Conservation (phyloP, 225 moss, liverwort and hornwort genomes). For the Bryoerythrophyllum caledonicum region DNA sequence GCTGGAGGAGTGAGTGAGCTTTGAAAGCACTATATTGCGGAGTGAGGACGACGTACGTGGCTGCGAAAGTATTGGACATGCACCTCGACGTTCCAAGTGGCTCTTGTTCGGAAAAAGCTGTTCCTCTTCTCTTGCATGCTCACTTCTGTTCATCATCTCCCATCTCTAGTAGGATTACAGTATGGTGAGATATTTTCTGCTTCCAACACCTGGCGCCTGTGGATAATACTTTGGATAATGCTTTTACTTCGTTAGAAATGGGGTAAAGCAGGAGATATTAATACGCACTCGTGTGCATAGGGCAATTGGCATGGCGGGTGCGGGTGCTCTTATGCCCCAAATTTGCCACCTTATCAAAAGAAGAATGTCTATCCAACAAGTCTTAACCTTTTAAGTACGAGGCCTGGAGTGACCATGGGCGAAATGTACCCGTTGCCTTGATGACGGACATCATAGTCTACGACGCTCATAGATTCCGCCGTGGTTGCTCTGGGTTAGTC, state of each 20-base stretch:
- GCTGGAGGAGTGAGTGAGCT: background rate
- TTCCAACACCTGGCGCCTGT: conserved; percentile 6
- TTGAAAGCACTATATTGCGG: background rate
- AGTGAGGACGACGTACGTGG: conserved; percentile 23
- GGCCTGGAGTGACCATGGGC: too few relatives aligned
- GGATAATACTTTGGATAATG: conserved; percentile 5
- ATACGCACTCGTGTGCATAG: too few relatives aligned
- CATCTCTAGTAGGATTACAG: background rate
- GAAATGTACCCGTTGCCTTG: too few relatives aligned
- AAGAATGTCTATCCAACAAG: too few relatives aligned
- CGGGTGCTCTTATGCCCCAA: too few relatives aligned
- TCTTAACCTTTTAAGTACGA: too few relatives aligned
- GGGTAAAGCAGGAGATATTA: too few relatives aligned
- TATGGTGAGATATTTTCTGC: background rate
- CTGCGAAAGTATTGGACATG: conserved; percentile 6
- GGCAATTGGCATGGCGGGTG: too few relatives aligned
- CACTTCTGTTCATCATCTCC: background rate
- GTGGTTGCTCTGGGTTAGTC: too few relatives aligned
- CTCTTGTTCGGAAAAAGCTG: background rate
- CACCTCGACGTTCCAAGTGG: conserved; percentile 29
- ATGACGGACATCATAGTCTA: too few relatives aligned
- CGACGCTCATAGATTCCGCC: too few relatives aligned
- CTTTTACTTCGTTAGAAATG: background rate
- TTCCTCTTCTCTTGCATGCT: background rate
- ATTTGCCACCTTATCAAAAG: too few relatives aligned